A percentile compares a stretch with the other conserved stretches of the same genome.
phyloP scores from a whole-genome alignment of 2,329 filamentous ascomycete genomes.

The Parastagonospora nodorum region DNA sequence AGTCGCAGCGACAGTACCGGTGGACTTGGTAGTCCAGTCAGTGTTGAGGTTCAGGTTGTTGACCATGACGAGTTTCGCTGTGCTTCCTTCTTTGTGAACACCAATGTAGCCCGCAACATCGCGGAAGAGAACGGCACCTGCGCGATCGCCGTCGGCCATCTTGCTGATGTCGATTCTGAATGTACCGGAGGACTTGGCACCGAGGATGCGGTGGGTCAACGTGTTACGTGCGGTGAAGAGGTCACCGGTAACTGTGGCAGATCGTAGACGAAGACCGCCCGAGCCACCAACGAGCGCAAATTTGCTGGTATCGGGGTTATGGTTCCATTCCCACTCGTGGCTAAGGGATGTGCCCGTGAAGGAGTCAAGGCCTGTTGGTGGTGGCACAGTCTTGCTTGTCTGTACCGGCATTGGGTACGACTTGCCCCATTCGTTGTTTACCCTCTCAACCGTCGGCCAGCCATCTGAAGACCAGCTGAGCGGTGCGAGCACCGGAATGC shows the following conservation, averaged over 20 bases:
- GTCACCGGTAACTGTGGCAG: conserved; percentile 59
- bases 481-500: conserved; percentile 63
- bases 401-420: conserved; percentile 48
- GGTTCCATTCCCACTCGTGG: conserved; percentile 65
- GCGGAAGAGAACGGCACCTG: conserved; percentile 60
- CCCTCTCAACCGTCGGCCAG: conserved; percentile 54
- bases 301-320: conserved; percentile 60
- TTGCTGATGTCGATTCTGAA: conserved; percentile 55
- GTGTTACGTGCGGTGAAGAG: conserved; percentile 52
- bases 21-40: conserved; percentile 40
- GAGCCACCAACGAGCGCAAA: conserved; percentile 52
- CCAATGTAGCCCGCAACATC: conserved; percentile 61
- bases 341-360: conserved; percentile 53
- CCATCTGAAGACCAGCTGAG: conserved; percentile 59
- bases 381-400: conserved; percentile 36
- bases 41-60: conserved; percentile 49
- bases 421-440: conserved; percentile 55
- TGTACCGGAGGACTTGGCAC: conserved; percentile 53
- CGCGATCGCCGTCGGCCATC: conserved; percentile 59
- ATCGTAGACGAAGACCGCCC: conserved; percentile 50
- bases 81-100: conserved; percentile 48
- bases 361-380: conserved; percentile 50
- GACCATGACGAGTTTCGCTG: conserved; percentile 43
- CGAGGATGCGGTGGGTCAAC: conserved; percentile 49
- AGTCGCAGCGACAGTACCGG: conserved; percentile 34